Base-by-base conservation (phyloP, 805 yeast species). In the Ogataea minuta region DNA sequence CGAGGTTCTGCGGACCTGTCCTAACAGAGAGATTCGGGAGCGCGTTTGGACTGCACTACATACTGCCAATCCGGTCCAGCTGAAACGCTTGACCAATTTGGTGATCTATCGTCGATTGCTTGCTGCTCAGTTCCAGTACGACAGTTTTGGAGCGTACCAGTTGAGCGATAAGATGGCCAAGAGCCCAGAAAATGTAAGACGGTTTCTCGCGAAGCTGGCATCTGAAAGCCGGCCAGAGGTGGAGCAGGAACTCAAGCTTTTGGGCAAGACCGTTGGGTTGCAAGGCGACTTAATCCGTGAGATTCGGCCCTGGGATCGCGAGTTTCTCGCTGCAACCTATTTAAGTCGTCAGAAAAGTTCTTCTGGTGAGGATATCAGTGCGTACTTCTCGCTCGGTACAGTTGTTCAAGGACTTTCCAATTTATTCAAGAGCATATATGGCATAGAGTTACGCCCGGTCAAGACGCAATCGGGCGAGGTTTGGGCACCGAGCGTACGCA, bases 301-400 rank as follows among this genome's bases (percentile, higher is more conserved):
- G 9, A 70, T 89, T 23, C 74, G 78, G 44, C 96, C 96, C 1
- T 93, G 98, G 98, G 98, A 93, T 60, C 73, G 95, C 45, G 95
- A 89, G 47, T 90, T 74, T 43, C 48, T 74, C 17, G 47, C 59
- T 2, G 49, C 64, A 0, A 26, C 49, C 12, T 52, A 55, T 34
- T 36, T 57, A 36, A 50, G 67, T 24, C 53, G 59, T 12, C 63
- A 63, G 41, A 54, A 67, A 48, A 61, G 68, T 14, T 54, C 64
- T 16, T 62, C 61, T 32, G 58, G 52, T 30, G 71, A 69, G 28
- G 76, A 74, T 41, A 75, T 88, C n/a, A 71, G 80, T 20, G 70
- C 79, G 2, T 86, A 81, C 58, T 83, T 91, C 45, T 84, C 96
- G 0, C 70, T 91, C 5, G 97, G 97, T 3, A 78, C 86, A 1